Base-by-base conservation (phyloP, 805 yeast genomes). In the Ogataea chonburiensis region DNA sequence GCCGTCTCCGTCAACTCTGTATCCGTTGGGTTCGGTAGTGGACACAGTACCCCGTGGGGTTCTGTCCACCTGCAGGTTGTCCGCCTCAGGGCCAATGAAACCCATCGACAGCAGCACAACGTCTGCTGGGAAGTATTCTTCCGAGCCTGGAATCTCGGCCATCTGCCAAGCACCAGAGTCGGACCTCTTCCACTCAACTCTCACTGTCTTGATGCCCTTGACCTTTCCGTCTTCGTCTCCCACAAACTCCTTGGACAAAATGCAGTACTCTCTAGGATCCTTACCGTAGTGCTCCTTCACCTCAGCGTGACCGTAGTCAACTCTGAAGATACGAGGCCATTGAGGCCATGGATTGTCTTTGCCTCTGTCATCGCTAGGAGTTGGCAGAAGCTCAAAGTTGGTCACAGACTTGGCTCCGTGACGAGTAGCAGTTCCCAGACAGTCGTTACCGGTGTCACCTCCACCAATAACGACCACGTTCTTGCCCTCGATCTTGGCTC, bases 311-410 rank as follows among this genome's bases (percentile, higher is more conserved):
- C 98, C 98, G 60, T 91, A 91, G 68, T 91, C 98, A 42, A 91
- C 95, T 58, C 98, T 79, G 83, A 93, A 91, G 55, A 93, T 78
- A 61, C 96, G 76, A 51, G 98, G 98, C 98, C 98, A 91, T 69
- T 91, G 98, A 28, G 98, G 98, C 98, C 98, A 91, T 64, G 98
- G 98, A 67, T 91, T 91, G 66, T 93, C 97, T 66, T 79, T 85
- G 29, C 89, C 83, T 63, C 97, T 78, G 41, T 77, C 74, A 19
- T 73, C 73, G 23, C 97, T 86, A 46, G 98, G 98, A 53, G 82
- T 79, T 41, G 98, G 98, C 52, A 91, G 71, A 60, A 91, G 73
- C 70, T 91, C 98, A 62, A 91, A 93, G 75, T 91, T 91, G 47
- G 81, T 75, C 40, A 93, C 96, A 7, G 95, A 84, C 61, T 85